phyloP scores from a whole-genome alignment of 345 rosid species.

The Hibiscus mutabilis region DNA sequence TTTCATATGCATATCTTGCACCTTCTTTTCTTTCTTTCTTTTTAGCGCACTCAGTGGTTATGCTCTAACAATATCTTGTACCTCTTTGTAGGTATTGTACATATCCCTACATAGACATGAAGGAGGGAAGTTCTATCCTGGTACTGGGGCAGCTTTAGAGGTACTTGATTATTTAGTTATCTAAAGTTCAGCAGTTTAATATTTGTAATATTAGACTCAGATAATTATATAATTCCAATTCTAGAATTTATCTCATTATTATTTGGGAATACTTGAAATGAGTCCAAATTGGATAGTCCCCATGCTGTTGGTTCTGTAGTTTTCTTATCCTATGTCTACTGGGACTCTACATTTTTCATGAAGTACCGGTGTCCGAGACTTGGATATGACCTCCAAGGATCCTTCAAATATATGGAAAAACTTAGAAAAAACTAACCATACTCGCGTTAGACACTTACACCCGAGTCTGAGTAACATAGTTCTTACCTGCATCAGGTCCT shows the following conservation, averaged over 20 bases:
- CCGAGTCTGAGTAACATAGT: no score
- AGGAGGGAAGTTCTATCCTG: conserved; percentile 85
- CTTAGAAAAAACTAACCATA: no score
- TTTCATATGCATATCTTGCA: neutral
- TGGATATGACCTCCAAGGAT: no score
- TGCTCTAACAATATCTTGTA: conserved; percentile 1
- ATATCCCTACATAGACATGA: conserved; percentile 91
- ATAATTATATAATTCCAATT: neutral
- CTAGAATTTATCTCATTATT: neutral
- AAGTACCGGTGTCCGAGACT: no score
- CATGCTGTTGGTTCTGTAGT: neutral
- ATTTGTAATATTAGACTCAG: neutral
- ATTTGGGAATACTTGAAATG: neutral
- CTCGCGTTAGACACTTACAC: no score
- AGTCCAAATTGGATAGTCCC: neutral
- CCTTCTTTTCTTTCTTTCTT: neutral
- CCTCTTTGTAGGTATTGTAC: conserved; percentile 61
- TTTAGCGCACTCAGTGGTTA: neutral
- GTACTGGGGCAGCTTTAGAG: conserved; percentile 88
- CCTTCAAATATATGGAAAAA: no score
- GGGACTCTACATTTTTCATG: no score
- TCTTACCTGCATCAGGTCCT: no score
- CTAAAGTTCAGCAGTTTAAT: neutral
- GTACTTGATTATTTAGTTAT: conserved; percentile 27
- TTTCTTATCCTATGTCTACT: neutral